Evolutionary conservation across 192 early-diverging fungal species (phyloP).

Genomic region (Backusella westeae): DNA sequence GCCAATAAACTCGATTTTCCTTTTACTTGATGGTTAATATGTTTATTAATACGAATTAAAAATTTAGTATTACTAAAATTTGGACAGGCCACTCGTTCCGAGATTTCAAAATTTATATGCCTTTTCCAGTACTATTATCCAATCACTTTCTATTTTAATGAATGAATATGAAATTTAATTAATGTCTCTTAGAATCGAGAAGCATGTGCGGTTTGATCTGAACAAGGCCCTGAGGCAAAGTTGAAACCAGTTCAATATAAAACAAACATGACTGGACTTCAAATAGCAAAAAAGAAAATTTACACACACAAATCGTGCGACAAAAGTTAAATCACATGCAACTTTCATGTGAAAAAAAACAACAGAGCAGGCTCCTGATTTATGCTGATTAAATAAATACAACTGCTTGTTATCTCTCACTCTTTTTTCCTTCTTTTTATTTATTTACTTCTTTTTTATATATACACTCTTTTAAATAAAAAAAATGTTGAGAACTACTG

Average conservation of each 20-base stretch:
- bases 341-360: not conserved
- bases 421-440: not conserved
- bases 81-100: too few species aligned
- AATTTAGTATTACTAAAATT: too few species aligned
- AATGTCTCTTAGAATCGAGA: too few species aligned
- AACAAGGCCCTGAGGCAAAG: too few species aligned
- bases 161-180: too few species aligned
- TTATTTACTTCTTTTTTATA: not conserved
- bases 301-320: not conserved
- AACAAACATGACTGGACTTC: not conserved
- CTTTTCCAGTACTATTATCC: too few species aligned
- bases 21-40: too few species aligned
- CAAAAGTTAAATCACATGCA: not conserved
- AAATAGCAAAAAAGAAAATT: not conserved
- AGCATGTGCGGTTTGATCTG: too few species aligned
- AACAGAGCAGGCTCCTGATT: not conserved
- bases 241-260: not conserved
- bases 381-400: constrained; percentile 3
- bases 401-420: not conserved
- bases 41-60: too few species aligned
- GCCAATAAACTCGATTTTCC: too few species aligned
- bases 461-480: not conserved
- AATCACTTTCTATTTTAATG: too few species aligned
- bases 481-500: constrained; percentile 5
- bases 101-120: too few species aligned